Evolutionary conservation across 1,284 basidiomycete species (phyloP).

Genomic region (Tausonia pullulans): DNA sequence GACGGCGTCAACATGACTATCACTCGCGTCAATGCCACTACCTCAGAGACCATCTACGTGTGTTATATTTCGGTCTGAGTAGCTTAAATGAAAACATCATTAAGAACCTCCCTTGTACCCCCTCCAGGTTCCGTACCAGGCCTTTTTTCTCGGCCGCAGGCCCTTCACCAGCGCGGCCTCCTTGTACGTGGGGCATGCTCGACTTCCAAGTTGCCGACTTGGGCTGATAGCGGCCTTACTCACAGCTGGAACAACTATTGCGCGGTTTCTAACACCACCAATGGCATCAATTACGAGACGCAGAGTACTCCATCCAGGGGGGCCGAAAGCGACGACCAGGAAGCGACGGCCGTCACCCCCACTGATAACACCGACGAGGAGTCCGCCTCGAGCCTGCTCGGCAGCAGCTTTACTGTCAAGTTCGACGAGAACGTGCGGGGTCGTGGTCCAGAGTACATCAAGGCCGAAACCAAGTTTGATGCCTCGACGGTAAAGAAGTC

Average conservation of each 20-base stretch:
- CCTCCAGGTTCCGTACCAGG: slow-evolving; percentile 1
- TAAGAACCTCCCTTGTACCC: too few species aligned
- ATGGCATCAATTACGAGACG: background rate
- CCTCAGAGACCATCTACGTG: background rate
- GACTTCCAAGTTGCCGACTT: too few species aligned
- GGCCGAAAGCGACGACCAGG: too few species aligned
- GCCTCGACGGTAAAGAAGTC: too few species aligned
- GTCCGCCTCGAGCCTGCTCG: background rate
- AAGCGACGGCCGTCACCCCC: background rate
- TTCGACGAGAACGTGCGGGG: too few species aligned
- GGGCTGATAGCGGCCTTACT: too few species aligned
- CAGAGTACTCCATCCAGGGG: too few species aligned
- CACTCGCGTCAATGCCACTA: background rate
- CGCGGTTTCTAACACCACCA: background rate
- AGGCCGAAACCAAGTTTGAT: too few species aligned
- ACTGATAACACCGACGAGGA: background rate
- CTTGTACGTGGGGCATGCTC: background rate
- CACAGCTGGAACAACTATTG: background rate
- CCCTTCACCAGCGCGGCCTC: background rate
- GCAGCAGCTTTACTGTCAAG: too few species aligned
- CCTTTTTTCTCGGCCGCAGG: background rate
- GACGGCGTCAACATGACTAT: slow-evolving; percentile 1
- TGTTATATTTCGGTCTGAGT: background rate
- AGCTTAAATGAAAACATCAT: too few species aligned
- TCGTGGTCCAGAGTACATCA: too few species aligned